Conservation (phyloP, 305 asterid species). For the Solanum hybrid region DNA sequence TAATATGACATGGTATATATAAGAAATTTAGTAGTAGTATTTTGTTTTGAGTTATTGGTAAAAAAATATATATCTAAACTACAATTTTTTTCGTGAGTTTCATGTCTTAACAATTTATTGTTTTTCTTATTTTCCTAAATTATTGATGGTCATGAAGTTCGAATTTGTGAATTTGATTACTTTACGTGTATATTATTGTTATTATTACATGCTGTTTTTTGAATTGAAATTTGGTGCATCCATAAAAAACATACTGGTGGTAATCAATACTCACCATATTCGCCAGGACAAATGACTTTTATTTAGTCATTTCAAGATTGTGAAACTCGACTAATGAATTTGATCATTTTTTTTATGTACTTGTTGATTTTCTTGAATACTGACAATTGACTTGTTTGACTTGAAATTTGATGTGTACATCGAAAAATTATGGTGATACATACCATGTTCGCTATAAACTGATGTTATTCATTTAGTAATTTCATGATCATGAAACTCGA, state of each 20-base stretch:
- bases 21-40: not conserved
- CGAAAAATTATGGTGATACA: too few species aligned
- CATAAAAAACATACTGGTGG: too few species aligned
- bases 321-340: not conserved
- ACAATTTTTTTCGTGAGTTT: not conserved
- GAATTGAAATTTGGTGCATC: not conserved
- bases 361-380: too few species aligned
- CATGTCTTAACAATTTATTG: not conserved
- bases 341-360: not conserved
- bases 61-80: too few species aligned
- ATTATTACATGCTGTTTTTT: too few species aligned
- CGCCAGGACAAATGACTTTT: too few species aligned
- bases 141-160: too few species aligned
- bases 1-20: not conserved
- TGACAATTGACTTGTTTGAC: too few species aligned
- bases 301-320: not conserved
- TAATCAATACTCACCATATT: too few species aligned
- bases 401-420: too few species aligned
- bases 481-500: not conserved
- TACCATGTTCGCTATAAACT: not conserved
- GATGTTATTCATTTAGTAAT: not conserved
- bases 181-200: not conserved
- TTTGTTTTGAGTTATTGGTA: not conserved
- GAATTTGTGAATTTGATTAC: not conserved
- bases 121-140: not conserved